These are phyloP conservation scores for Erysimum cheiranthoides DNA, from an alignment of 345 rosid genomes.

Conservation along the genomic window DNA sequence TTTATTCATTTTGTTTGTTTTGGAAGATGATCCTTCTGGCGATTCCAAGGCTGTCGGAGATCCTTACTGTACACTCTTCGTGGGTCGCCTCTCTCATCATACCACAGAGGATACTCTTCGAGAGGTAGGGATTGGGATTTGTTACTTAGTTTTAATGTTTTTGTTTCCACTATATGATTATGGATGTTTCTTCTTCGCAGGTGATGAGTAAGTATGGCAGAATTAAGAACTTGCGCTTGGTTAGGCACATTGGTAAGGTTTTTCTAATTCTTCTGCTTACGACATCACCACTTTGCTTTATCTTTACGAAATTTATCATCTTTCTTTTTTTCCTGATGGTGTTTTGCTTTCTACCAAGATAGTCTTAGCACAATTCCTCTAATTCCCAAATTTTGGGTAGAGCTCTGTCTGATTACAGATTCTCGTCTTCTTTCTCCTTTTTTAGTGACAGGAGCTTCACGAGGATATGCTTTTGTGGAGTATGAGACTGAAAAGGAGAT, in stretches of 20 bases:
- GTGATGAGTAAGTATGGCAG: constrained; percentile 86
- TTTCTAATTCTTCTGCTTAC: not conserved
- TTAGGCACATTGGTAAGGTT: constrained; percentile 79
- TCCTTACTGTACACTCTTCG: constrained; percentile 80
- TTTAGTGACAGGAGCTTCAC: constrained; percentile 90
- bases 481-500: constrained; percentile 83
- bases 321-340: constrained; percentile 3
- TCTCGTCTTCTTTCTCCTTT: not conserved
- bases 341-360: not conserved
- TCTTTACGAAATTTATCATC: not conserved
- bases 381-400: not conserved
- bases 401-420: not conserved
- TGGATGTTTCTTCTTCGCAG: constrained; percentile 44
- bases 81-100: constrained; percentile 77
- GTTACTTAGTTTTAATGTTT: not conserved
- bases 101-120: constrained; percentile 71
- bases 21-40: constrained; percentile 79
- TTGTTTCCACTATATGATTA: not conserved
- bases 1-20: not conserved
- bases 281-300: not conserved
- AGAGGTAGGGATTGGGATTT: constrained; percentile 51
- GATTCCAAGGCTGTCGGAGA: constrained; percentile 79
- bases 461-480: constrained; percentile 91
- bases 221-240: constrained; percentile 85
- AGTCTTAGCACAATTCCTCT: not conserved